A percentile compares a stretch with the other conserved stretches of the same genome.
phyloP scores from a whole-genome alignment of 441 rosid genomes.

The Populus tomentosa region DNA sequence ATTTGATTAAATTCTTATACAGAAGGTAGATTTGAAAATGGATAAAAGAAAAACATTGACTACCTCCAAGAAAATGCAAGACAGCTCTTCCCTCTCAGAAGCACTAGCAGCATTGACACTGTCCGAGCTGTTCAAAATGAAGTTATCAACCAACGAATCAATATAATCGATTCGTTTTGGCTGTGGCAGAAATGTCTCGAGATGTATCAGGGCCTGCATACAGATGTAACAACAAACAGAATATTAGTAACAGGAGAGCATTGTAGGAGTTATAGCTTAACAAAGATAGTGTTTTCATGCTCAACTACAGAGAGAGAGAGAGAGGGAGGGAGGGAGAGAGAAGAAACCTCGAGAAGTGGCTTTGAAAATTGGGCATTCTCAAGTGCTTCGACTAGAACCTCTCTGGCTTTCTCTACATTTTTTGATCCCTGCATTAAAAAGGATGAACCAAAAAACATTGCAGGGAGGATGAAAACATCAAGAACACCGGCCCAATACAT shows the following conservation, averaged over 20 bases:
- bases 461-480: background rate
- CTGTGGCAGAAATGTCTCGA: conserved; percentile 64
- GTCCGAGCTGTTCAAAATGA: conserved; percentile 55
- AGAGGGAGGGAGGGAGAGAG: background rate
- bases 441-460: background rate
- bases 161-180: conserved; percentile 71
- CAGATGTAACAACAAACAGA: background rate
- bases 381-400: conserved; percentile 65
- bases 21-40: background rate
- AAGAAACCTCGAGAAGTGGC: conserved; percentile 67
- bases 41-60: background rate
- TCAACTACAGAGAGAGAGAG: background rate
- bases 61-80: conserved; percentile 89
- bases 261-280: background rate
- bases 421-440: conserved; percentile 47
- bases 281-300: background rate
- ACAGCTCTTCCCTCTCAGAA: conserved; percentile 83
- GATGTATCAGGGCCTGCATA: conserved; percentile 58
- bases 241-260: conserved; percentile 5
- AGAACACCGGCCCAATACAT: background rate
- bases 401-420: conserved; percentile 72
- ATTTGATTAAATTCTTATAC: no score
- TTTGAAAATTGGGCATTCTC: conserved; percentile 77
- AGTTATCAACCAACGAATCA: conserved; percentile 73
- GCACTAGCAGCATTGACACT: conserved; percentile 38